phyloP scores from a whole-genome alignment of 305 asterid genomes.

The Fraxinus baroniana region DNA sequence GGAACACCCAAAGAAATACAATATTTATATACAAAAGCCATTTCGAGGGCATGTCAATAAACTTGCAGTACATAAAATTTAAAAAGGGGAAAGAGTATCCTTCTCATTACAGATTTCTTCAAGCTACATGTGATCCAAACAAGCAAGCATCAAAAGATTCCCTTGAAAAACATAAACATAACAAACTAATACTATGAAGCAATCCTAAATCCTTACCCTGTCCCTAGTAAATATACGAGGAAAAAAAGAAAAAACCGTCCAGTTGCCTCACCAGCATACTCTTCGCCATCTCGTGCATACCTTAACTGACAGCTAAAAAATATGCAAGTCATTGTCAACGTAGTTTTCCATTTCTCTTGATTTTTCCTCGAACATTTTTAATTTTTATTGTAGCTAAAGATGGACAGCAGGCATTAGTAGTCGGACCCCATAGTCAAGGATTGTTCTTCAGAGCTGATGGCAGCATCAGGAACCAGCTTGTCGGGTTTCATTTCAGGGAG shows the following conservation, averaged over 20 bases:
- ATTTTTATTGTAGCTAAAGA: constrained; percentile 18
- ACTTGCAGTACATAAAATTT: constrained; percentile 14
- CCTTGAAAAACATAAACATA: constrained; percentile 25
- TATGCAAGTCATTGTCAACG: not conserved
- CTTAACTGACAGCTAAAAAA: constrained; percentile 14
- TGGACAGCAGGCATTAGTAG: constrained; percentile 28
- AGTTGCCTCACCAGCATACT: constrained; percentile 29
- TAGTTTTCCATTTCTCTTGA: not conserved
- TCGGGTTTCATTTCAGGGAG: constrained; percentile 41
- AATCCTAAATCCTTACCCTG: constrained; percentile 33
- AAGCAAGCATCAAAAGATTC: constrained; percentile 35
- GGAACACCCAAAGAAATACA: not conserved
- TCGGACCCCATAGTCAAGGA: constrained; percentile 55
- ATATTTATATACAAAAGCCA: constrained; percentile 9
- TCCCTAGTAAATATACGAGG: constrained; percentile 23
- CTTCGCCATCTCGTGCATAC: constrained; percentile 22
- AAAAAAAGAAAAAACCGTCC: constrained; percentile 20
- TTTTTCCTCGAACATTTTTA: not conserved
- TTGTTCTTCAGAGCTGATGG: constrained; percentile 54
- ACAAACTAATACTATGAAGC: constrained; percentile 29
- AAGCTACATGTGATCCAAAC: constrained; percentile 31
- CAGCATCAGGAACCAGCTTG: constrained; percentile 47
- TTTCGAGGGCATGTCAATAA: not conserved
- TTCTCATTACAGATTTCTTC: constrained; percentile 20
- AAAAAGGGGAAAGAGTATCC: constrained; percentile 19